These are phyloP conservation scores for Metschnikowia santaceciliae DNA, from an alignment of 805 yeast species.

Conservation along the genomic window DNA sequence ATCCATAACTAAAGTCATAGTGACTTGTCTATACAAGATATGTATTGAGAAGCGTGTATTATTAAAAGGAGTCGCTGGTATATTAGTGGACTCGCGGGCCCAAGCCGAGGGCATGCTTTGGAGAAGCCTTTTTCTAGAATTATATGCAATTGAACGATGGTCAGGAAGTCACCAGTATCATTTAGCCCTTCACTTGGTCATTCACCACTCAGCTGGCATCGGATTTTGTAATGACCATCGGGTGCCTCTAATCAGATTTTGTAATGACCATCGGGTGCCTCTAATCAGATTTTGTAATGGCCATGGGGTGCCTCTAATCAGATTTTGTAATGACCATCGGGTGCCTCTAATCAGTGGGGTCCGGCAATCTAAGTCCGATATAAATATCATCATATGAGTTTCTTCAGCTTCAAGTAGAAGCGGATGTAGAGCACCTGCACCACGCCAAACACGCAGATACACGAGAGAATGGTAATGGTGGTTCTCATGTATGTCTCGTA, in stretches of 20 bases:
- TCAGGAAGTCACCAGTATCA: too few species aligned
- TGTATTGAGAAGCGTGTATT: neutral
- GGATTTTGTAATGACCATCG: too few species aligned
- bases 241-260: too few species aligned
- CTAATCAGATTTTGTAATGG: too few species aligned
- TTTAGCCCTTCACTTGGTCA: too few species aligned
- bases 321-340: too few species aligned
- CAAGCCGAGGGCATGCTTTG: neutral
- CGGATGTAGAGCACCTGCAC: slow-evolving; percentile 30
- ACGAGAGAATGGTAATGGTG: slow-evolving; percentile 24
- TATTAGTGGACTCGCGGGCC: neutral
- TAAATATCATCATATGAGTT: slow-evolving; percentile 14
- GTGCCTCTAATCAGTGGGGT: neutral
- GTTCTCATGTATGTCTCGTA: slow-evolving; percentile 30
- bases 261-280: too few species aligned
- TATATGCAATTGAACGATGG: neutral
- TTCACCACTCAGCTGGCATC: too few species aligned
- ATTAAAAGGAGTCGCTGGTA: neutral
- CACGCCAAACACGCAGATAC: slow-evolving; percentile 28
- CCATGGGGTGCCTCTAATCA: too few species aligned
- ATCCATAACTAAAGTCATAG: too few species aligned
- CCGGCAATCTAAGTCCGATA: neutral
- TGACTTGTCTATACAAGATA: too few species aligned
- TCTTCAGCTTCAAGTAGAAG: slow-evolving; percentile 27
- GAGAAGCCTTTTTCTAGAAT: neutral